Evolutionary conservation across 805 yeast genomes (phyloP).

Genomic region (Hanseniaspora thailandica): DNA sequence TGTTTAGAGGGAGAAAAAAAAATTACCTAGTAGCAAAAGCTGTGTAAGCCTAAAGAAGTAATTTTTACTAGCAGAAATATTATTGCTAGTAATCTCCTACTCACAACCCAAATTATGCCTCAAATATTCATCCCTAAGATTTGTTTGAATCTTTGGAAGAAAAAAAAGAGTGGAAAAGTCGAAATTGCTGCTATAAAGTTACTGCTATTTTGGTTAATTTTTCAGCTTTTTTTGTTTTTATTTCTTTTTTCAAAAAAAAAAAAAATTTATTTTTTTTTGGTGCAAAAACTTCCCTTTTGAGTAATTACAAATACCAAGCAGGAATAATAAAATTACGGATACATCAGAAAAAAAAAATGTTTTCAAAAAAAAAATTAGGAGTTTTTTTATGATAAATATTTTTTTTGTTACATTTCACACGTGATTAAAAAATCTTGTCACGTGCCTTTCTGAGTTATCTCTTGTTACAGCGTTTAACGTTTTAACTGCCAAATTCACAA

Average conservation of each 20-base stretch:
- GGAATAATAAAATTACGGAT: background rate
- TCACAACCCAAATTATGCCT: too few relatives aligned
- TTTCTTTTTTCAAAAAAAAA: background rate
- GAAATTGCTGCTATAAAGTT: too few relatives aligned
- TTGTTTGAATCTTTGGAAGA: too few relatives aligned
- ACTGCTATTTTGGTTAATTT: too few relatives aligned
- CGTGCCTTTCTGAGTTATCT: background rate
- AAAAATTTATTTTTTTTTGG: background rate
- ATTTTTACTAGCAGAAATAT: background rate
- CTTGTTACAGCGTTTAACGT: too few relatives aligned
- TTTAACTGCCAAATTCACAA: too few relatives aligned
- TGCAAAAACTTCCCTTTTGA: background rate
- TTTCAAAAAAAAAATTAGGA: background rate
- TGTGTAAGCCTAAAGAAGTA: background rate
- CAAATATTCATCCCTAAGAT: too few relatives aligned
- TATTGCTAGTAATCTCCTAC: background rate
- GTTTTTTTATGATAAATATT: background rate
- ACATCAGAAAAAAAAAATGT: background rate
- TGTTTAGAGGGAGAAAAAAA: background rate
- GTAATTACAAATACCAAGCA: too few relatives aligned
- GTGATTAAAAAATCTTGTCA: background rate
- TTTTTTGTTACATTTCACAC: background rate
- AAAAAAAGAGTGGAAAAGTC: too few relatives aligned
- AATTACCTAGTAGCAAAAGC: background rate
- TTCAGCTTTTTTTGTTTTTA: too few relatives aligned